Conservation (phyloP, 2,329 filamentous ascomycete species). For the Aureobasidium sp. region DNA sequence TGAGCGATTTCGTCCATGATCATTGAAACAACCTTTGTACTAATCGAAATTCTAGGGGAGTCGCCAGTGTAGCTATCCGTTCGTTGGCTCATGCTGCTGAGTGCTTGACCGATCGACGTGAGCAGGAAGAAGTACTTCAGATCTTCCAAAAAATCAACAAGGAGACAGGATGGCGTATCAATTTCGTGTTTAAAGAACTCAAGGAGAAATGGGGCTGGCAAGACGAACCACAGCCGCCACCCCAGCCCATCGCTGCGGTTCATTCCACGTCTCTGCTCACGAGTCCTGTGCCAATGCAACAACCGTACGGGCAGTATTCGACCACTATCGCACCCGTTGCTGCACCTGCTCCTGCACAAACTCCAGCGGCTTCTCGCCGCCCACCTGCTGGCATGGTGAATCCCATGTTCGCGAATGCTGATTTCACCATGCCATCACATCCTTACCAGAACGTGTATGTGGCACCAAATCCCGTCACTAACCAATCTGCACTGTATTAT, state of each 20-base stretch:
- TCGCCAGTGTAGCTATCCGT: slow-evolving; percentile 71
- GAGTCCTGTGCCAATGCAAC: slow-evolving; percentile 18
- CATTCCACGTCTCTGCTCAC: slow-evolving; percentile 18
- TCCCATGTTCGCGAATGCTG: slow-evolving; percentile 62
- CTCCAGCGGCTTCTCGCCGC: slow-evolving; percentile 23
- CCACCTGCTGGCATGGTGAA: slow-evolving; percentile 54
- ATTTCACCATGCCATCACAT: slow-evolving; percentile 71
- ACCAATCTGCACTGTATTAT: slow-evolving; percentile 12
- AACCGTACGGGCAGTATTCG: slow-evolving; percentile 21
- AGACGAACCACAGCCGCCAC: slow-evolving; percentile 29
- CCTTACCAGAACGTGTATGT: slow-evolving; percentile 78
- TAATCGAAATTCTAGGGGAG: slow-evolving; percentile 43
- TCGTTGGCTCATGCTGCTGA: slow-evolving; percentile 72
- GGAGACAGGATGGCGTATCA: slow-evolving; percentile 72
- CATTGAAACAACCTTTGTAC: slow-evolving; percentile 9
- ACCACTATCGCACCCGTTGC: slow-evolving; percentile 9
- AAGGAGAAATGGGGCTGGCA: slow-evolving; percentile 73
- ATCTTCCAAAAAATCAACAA: slow-evolving; percentile 70
- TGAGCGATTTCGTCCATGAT: slow-evolving; percentile 25
- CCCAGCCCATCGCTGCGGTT: slow-evolving; percentile 24
- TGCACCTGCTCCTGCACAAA: slow-evolving; percentile 26
- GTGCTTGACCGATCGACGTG: slow-evolving; percentile 57
- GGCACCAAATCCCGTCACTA: slow-evolving; percentile 48
- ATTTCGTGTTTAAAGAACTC: slow-evolving; percentile 64
- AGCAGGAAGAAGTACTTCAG: slow-evolving; percentile 73